phyloP scores from a whole-genome alignment of 176 grass and related monocot species.

The Oryza coarctata region DNA sequence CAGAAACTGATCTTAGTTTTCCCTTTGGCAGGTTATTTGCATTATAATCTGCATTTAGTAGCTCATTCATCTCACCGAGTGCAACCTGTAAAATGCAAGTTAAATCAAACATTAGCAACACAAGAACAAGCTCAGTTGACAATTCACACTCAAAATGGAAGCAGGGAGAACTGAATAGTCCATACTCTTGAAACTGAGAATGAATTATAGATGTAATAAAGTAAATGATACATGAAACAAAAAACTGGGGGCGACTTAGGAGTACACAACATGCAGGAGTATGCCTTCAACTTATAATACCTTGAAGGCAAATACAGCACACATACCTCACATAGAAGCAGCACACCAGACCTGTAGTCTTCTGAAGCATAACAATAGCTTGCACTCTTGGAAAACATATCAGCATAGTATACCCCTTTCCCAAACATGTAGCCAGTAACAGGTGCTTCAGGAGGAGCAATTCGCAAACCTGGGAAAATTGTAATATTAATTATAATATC shows the following conservation, averaged over 20 bases:
- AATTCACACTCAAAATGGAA: background rate
- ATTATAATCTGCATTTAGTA: constrained; percentile 64
- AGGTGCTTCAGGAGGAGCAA: constrained; percentile 96
- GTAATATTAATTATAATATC: constrained; percentile 21
- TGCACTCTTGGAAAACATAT: constrained; percentile 99
- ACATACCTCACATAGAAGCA: constrained; percentile 83
- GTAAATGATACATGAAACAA: constrained; percentile 11
- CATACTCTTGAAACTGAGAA: background rate
- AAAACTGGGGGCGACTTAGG: background rate
- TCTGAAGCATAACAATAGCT: constrained; percentile 84
- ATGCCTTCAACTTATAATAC: background rate
- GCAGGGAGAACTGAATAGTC: background rate
- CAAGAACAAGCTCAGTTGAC: background rate
- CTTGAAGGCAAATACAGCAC: background rate
- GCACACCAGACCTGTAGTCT: constrained; percentile 71
- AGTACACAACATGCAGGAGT: background rate
- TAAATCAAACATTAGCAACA: constrained; percentile 7
- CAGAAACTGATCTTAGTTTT: constrained; percentile 71
- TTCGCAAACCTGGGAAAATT: constrained; percentile 69
- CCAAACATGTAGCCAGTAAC: constrained; percentile 96
- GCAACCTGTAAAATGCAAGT: constrained; percentile 62
- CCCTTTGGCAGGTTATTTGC: constrained; percentile 75
- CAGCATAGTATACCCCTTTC: constrained; percentile 90
- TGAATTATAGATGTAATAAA: background rate
- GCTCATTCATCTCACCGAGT: constrained; percentile 83